These are phyloP conservation scores for Xylariaceae sp. DNA, from an alignment of 2,329 filamentous ascomycete species.

Conservation along the genomic window DNA sequence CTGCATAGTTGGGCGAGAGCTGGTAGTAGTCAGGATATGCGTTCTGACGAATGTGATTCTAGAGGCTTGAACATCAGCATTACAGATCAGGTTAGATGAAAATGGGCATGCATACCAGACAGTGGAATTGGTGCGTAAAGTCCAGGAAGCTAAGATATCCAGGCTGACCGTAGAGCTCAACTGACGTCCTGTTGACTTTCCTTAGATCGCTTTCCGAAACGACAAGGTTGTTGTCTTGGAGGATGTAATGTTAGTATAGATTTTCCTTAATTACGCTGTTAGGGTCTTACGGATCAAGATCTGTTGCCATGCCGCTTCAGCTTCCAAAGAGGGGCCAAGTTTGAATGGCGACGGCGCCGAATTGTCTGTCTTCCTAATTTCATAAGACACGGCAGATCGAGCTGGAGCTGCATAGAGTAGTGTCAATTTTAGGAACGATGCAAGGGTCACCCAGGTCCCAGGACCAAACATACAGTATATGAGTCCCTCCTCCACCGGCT, in stretches of 20 bases:
- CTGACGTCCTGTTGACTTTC: background rate
- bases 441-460: background rate
- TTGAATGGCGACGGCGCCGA: background rate
- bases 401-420: background rate
- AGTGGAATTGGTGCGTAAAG: background rate
- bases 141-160: background rate
- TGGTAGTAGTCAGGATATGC: background rate
- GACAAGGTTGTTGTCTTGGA: background rate
- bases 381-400: background rate
- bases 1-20: background rate
- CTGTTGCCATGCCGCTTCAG: background rate
- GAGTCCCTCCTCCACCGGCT: background rate
- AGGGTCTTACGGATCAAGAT: background rate
- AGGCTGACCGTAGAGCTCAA: background rate
- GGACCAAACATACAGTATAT: background rate
- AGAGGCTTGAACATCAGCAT: background rate
- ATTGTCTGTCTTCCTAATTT: background rate
- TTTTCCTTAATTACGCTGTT: background rate
- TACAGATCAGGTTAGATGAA: background rate
- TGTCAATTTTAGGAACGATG: background rate
- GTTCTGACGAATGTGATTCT: background rate
- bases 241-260: background rate
- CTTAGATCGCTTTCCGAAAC: background rate
- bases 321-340: background rate
- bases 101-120: background rate